These are phyloP conservation scores for Hanseniaspora nectarophila DNA, from an alignment of 805 yeast species.

Conservation along the genomic window DNA sequence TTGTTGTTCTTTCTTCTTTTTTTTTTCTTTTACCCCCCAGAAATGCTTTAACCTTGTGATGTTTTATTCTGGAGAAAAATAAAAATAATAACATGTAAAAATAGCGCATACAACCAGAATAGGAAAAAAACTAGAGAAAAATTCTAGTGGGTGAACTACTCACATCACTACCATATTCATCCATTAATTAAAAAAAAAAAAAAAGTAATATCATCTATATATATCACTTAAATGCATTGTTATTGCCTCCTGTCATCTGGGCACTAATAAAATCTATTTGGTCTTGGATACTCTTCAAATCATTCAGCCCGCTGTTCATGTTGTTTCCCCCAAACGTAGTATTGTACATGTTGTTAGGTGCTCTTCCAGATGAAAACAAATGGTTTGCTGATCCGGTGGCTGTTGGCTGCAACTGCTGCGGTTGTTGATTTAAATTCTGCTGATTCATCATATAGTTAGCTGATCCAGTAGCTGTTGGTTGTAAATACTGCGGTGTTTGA, in stretches of 20 bases:
- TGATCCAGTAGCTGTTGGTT: conserved; percentile 35
- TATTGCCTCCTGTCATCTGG: conserved; percentile 2
- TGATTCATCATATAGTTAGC: conserved; percentile 26
- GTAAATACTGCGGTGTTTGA: conserved; percentile 19
- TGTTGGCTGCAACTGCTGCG: conserved; percentile 27
- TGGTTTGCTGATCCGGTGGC: conserved; percentile 34
- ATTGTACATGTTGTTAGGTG: not conserved
- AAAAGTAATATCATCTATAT: not conserved
- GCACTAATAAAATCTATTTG: conserved; percentile 8
- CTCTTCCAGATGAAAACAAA: conserved; percentile 21
- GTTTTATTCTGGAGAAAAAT: too few species aligned
- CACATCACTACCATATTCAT: too few species aligned
- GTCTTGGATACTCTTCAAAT: conserved; percentile 10
- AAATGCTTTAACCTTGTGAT: too few species aligned
- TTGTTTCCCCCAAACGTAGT: not conserved
- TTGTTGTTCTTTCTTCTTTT: too few species aligned
- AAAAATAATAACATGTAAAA: too few species aligned
- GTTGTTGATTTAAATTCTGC: not conserved
- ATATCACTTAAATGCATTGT: not conserved
- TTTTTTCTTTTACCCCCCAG: too few species aligned
- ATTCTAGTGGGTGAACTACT: too few species aligned
- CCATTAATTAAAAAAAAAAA: too few species aligned
- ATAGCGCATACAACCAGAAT: too few species aligned
- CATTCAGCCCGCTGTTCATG: not conserved
- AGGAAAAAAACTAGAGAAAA: too few species aligned